Evolutionary conservation across 768 basidiomycete species (phyloP), one percentile per base, ranked within the genome.

Genomic region (Porphyrellus cyaneotinctus): DNA sequence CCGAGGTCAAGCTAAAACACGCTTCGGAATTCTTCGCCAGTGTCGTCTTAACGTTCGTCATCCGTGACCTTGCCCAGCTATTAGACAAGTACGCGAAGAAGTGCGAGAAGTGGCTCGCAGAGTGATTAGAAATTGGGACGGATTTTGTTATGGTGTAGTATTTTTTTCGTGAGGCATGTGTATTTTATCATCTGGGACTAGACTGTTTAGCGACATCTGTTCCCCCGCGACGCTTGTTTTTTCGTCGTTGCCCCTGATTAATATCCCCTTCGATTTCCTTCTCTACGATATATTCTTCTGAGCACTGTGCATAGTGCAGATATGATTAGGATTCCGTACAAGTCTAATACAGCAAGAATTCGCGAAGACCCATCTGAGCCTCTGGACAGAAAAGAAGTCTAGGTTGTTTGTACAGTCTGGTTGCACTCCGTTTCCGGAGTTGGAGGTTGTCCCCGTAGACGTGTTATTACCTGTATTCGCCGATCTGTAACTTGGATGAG

Each of bases 51-150:
- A 88, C 88, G 17, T 94, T 95, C 66, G 91, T 95, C 62, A 84
- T 95, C 62, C 84, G 85, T 48, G 91, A 94, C 68, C 77, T 93
- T 58, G 88, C 89, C 37, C 83, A 87, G 62, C 72, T 95, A 45
- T 76, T 95, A 56, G 93, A 95, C 76, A 94, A 95, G 72, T 94
- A 93, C 69, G 88, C 86, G 58, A 93, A 93, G 78, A 89, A 90
- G 68, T 91, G 89, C 71, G 91, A 91, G 73, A 91, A 91, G 71
- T 91, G 90, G 88, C 78, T 92, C 33, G 88, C 84, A 33, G 91
- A 94, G 66, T 92, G 75, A 76, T 55, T 58, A 60, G 60, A 57
- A 43, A 39, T 30, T 41, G 58, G 52, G 51, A 37, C 30, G 54
- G 58, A 62, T 64, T 56, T 54, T 54, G 58, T 52, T 58, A 54